Evolutionary conservation across 1,284 basidiomycete genomes (phyloP).

Genomic region (Tilletia walkeri): DNA sequence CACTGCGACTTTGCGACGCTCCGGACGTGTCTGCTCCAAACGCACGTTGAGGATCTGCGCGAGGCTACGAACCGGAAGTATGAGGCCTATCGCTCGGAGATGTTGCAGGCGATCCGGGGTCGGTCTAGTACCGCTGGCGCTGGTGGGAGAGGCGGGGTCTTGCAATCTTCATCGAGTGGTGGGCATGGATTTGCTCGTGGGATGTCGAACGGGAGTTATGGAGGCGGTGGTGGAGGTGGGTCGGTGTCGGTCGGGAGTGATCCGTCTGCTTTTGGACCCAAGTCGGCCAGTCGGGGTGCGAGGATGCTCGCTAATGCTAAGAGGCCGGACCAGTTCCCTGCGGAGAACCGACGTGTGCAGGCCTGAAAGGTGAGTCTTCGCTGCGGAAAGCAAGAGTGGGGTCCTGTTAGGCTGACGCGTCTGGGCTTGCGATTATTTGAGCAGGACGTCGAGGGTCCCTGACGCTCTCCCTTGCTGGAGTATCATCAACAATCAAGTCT

Average conservation of each 20-base stretch:
- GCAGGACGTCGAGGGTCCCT: too few species aligned
- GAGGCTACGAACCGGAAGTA: slow-evolving; percentile 15
- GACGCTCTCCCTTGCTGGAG: too few species aligned
- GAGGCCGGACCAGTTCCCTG: not conserved
- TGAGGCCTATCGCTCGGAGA: slow-evolving; percentile 14
- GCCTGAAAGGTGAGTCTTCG: too few species aligned
- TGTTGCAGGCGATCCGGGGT: slow-evolving; percentile 13
- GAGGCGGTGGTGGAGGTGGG: too few species aligned
- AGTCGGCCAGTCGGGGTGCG: slow-evolving; percentile 10
- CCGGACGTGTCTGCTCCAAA: slow-evolving; percentile 67
- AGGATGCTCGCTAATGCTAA: slow-evolving; percentile 6
- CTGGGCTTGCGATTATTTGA: too few species aligned
- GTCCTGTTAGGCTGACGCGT: too few species aligned
- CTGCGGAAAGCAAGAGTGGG: too few species aligned
- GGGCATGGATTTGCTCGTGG: not conserved
- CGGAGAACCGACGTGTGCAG: too few species aligned
- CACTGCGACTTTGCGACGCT: slow-evolving; percentile 80
- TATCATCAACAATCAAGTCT: too few species aligned
- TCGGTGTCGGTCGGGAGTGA: too few species aligned
- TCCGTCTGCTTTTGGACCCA: not conserved
- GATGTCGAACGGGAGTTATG: too few species aligned
- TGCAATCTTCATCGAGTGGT: not conserved
- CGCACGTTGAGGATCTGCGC: slow-evolving; percentile 14
- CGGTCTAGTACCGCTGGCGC: not conserved
- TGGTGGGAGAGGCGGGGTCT: not conserved